Base-by-base conservation (phyloP, 2,329 filamentous ascomycete genomes). In the Ilyonectria destructans region DNA sequence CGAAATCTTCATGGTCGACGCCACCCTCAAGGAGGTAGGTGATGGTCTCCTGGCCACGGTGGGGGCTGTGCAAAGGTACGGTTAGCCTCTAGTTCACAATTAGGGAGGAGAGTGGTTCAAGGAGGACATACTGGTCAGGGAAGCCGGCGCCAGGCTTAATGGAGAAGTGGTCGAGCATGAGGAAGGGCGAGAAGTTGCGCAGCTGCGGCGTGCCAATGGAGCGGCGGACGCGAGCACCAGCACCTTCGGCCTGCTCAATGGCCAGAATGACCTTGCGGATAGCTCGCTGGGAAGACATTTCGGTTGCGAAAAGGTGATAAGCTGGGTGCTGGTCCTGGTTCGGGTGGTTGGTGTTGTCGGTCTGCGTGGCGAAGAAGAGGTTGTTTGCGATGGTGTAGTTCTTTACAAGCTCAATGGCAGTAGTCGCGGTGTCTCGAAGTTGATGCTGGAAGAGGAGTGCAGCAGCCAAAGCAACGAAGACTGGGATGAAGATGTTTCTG, bases 91-190 rank as follows among this genome's bases (percentile, higher is more conserved):
- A 23, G 17, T 56, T 51, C n/a, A 9, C 63, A 19, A 52, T 26
- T 17, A 8, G 6, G 15, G 19, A 10, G 2, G 13, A 10, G 10
- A 65, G n/a, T 54, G 8, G 29, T 5, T 52, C 15, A 8, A 33
- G 17, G 48, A 43, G 49, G 51, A 78, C 80, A 46, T 74, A 82
- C 81, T 98, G 95, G 79, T 98, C 95, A 1, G 95, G 95, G 79
- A 98, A 98, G 0, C 95, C 95, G 10, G 95, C 93, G 66, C 93
- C 94, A 2, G 91, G 90, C 60, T 89, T 88, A 75, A 96, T 90
- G 62, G 87, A 89, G 85, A 98, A 98, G 84, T 98, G 93, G 79
- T 98, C 96, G 54, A 98, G 92, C 95, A 98, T 97, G 51, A 98
- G 87, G 83, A 98, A 98, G 0, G 96, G 96, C 15, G 91, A 93